Base-by-base conservation (phyloP, 129 eudicot species). In the sunflower (Helianthus annuus) region DNA sequence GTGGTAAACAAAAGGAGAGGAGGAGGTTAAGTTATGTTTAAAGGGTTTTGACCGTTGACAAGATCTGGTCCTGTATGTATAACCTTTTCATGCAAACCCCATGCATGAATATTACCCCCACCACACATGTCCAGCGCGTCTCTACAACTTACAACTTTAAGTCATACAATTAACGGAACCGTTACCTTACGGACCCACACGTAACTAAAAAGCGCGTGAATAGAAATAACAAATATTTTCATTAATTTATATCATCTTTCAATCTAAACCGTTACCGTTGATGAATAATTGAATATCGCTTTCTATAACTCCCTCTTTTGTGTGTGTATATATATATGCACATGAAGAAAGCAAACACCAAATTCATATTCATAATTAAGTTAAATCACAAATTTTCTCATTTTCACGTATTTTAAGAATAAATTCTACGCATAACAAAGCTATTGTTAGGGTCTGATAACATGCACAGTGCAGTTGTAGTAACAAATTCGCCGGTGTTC, bases 401-500 rank as follows among this genome's bases (percentile, higher is more conserved):
- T 2, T 7, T 10, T 36, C 38, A 0, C 32, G n/a, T 27, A 27
- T 27, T 27, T 27, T 19, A 19, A 0, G 3, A n/a, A n/a, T n/a
- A n/a, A n/a, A n/a, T n/a, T n/a, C n/a, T n/a, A n/a, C n/a, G n/a
- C n/a, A n/a, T n/a, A n/a, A n/a, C n/a, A n/a, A n/a, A n/a, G n/a
- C n/a, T n/a, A n/a, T n/a, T n/a, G n/a, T n/a, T n/a, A n/a, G n/a
- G n/a, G n/a, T n/a, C 32, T 2, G 32, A 2, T 27, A 27, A 48
- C 73, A 90, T 90, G 96, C 77, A 86, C 29, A 72, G 83, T 48
- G 79, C 78, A 9, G 74, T 83, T 45, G 86, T 91, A 22, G 3
- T 84, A 38, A 71, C 89, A 17, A 87, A 80, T 62, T 79, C 96
- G 6, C 84, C 90, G 72, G 87, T 86, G 24, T 90, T 90, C 80